These are phyloP conservation scores for Barnettozyma salicaria DNA, from an alignment of 805 yeast genomes.

Conservation along the genomic window DNA sequence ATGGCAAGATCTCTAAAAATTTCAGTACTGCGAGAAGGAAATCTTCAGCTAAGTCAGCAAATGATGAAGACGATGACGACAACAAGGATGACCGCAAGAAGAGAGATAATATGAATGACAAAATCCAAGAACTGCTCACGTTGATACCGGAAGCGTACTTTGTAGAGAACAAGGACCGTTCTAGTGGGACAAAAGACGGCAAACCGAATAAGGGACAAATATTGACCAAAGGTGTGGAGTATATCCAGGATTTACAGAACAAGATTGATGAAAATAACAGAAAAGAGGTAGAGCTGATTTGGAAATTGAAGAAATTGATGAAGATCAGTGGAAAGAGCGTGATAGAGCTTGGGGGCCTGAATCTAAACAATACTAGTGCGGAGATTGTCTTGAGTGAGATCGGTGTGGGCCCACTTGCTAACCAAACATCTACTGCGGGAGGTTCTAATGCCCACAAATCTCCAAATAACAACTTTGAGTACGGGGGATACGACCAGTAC, in stretches of 20 bases:
- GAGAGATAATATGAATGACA: constrained; percentile 52
- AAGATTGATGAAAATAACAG: constrained; percentile 74
- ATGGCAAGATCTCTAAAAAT: constrained; percentile 19
- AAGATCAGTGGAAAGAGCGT: constrained; percentile 35
- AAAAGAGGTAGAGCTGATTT: constrained; percentile 66
- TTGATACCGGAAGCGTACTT: constrained; percentile 43
- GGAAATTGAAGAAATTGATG: constrained; percentile 51
- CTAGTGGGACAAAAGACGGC: constrained; percentile 73
- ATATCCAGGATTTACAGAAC: constrained; percentile 59
- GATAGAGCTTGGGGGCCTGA: constrained; percentile 27
- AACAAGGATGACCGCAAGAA: constrained; percentile 40
- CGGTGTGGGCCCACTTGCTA: constrained; percentile 78
- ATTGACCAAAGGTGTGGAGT: constrained; percentile 67
- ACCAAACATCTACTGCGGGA: constrained; percentile 7
- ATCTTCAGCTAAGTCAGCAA: constrained; percentile 9
- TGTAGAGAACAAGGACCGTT: constrained; percentile 34
- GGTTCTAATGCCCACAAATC: constrained; percentile 27
- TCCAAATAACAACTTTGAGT: constrained; percentile 31
- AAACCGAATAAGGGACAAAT: constrained; percentile 84
- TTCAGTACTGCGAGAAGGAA: constrained; percentile 17
- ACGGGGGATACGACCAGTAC: constrained; percentile 35
- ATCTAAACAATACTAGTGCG: constrained; percentile 65
- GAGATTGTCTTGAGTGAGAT: constrained; percentile 68
- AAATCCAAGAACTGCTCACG: constrained; percentile 45
- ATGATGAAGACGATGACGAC: constrained; percentile 20